Conservation (phyloP, 2,329 filamentous ascomycete genomes). For the Pseudogymnoascus sp. region DNA sequence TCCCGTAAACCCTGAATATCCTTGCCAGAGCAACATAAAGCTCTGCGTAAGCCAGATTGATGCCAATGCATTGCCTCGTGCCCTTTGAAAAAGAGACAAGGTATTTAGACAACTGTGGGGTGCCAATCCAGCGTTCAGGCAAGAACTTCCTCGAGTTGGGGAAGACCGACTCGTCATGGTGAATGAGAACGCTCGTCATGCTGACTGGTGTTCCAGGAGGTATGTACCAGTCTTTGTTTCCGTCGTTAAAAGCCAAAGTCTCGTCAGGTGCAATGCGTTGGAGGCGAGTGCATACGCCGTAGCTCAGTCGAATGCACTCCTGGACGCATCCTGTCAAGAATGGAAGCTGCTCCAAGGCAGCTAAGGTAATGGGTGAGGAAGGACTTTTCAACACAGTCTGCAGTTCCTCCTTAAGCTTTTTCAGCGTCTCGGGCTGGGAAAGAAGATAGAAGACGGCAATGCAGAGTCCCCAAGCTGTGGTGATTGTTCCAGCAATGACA, state of each 20-base stretch:
- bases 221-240: conserved; percentile 17
- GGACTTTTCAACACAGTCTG: conserved; percentile 15
- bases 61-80: conserved; percentile 37
- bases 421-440: conserved; percentile 26
- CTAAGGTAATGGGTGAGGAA: conserved; percentile 12
- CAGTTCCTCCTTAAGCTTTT: conserved; percentile 32
- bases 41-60: conserved; percentile 22
- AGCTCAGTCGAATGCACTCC: conserved; percentile 30
- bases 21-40: conserved; percentile 17
- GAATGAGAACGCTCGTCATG: conserved; percentile 34
- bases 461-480: conserved; percentile 30
- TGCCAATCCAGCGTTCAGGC: conserved; percentile 37
- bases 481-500: conserved; percentile 33
- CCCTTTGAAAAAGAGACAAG: conserved; percentile 39
- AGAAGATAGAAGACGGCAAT: conserved; percentile 33
- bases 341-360: conserved; percentile 23
- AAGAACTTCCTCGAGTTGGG: conserved; percentile 33
- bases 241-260: conserved; percentile 17
- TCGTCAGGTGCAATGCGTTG: conserved; percentile 24
- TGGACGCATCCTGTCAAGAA: conserved; percentile 30
- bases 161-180: conserved; percentile 35
- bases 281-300: conserved; percentile 27
- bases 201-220: conserved; percentile 32
- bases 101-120: conserved; percentile 31
- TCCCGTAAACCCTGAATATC: conserved; percentile 18